A percentile compares a stretch with the other conserved stretches of the same genome.
phyloP scores from a whole-genome alignment of 306 rosid genomes.

The Prunus davidiana region DNA sequence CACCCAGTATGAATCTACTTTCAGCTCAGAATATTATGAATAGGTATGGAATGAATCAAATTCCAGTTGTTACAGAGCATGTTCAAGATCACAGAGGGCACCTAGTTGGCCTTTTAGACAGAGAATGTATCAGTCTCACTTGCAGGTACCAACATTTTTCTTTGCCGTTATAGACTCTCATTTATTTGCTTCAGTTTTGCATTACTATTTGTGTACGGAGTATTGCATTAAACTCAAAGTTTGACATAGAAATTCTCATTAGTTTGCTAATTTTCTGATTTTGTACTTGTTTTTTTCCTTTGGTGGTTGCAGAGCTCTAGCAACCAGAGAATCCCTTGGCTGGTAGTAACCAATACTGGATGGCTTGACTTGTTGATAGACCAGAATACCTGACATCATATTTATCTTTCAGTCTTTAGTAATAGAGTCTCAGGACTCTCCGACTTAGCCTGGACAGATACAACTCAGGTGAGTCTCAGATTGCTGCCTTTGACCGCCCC shows the following conservation, averaged over 20 bases:
- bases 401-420: not conserved
- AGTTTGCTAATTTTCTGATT: slow-evolving; percentile 1
- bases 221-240: not conserved
- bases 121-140: slow-evolving; percentile 67
- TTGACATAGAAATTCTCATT: not conserved
- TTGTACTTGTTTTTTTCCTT: not conserved
- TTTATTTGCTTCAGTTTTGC: not conserved
- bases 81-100: slow-evolving; percentile 43
- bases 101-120: slow-evolving; percentile 80
- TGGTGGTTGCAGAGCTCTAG: slow-evolving; percentile 59
- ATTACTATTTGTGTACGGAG: not conserved
- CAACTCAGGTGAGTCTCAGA: not conserved
- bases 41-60: slow-evolving; percentile 49
- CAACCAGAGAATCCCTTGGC: slow-evolving; percentile 49
- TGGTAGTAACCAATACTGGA: slow-evolving; percentile 1
- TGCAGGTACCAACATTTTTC: slow-evolving; percentile 54
- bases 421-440: not conserved
- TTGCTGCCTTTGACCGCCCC: not conserved
- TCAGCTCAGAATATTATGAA: slow-evolving; percentile 71
- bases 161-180: not conserved
- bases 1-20: slow-evolving; percentile 75
- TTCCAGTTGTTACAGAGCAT: slow-evolving; percentile 61
- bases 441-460: not conserved
- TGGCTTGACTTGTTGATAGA: not conserved
- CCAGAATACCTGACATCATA: slow-evolving; percentile 6